phyloP scores from a whole-genome alignment of 495 filamentous ascomycete genomes.

The Tricharina praecox region DNA sequence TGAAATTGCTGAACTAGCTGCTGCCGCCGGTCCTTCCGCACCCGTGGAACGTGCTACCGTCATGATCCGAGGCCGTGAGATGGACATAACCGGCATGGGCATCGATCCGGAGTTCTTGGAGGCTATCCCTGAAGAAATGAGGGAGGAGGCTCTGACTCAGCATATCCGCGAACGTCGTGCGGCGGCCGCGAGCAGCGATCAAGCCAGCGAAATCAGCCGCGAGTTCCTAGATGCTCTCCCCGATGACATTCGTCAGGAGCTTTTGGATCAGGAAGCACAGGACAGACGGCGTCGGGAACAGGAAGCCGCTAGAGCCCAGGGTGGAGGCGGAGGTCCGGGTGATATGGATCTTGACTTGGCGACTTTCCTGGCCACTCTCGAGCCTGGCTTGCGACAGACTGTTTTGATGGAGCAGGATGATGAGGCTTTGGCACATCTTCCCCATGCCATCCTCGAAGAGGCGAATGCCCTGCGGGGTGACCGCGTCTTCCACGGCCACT shows the following conservation, averaged over 20 bases:
- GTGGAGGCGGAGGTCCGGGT: constrained; percentile 39
- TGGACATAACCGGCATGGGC: constrained; percentile 84
- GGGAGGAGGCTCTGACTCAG: constrained; percentile 85
- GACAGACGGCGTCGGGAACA: constrained; percentile 82
- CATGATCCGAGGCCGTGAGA: constrained; percentile 62
- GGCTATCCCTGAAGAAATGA: constrained; percentile 80
- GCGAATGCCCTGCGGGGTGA: constrained; percentile 54
- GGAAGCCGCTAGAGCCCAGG: constrained; percentile 49
- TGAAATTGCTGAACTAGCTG: constrained; percentile 25
- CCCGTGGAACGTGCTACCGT: constrained; percentile 46
- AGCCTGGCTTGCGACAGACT: constrained; percentile 65
- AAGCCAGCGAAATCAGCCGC: constrained; percentile 71
- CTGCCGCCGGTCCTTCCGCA: constrained; percentile 36
- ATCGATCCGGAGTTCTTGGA: constrained; percentile 90
- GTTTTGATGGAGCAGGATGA: constrained; percentile 85
- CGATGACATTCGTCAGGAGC: constrained; percentile 70
- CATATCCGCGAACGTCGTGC: constrained; percentile 70
- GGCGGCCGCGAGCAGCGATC: constrained; percentile 51
- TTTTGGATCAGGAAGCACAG: constrained; percentile 72
- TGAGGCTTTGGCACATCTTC: constrained; percentile 68
- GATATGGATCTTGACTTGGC: constrained; percentile 86
- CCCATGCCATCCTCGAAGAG: constrained; percentile 68
- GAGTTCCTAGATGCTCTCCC: constrained; percentile 92
- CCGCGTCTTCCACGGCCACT: constrained; percentile 39
- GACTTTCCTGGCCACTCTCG: constrained; percentile 80